Evolutionary conservation across 768 basidiomycete genomes (phyloP).

Genomic region (Russula abietina): DNA sequence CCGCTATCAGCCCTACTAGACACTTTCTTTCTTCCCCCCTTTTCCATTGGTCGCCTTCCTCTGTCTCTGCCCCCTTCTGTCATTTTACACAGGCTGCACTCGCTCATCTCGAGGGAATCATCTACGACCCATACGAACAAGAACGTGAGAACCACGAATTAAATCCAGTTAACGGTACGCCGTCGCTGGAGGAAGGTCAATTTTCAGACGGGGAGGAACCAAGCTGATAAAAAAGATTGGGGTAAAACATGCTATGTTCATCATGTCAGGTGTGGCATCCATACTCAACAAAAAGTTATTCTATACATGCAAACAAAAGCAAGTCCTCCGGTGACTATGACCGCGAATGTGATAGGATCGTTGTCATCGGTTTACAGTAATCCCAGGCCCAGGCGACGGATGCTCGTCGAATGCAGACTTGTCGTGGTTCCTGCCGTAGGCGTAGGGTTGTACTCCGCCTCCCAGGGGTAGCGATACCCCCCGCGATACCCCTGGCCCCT

Average conservation of each 20-base stretch:
- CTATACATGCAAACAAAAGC: background rate
- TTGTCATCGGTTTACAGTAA: slow-evolving; percentile 24
- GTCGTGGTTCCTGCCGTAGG: slow-evolving; percentile 15
- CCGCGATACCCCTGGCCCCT: no score
- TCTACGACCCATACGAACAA: slow-evolving; percentile 46
- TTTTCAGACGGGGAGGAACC: slow-evolving; percentile 22
- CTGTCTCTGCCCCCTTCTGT: slow-evolving; percentile 22
- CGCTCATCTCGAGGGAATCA: slow-evolving; percentile 77
- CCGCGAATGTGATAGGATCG: slow-evolving; percentile 21
- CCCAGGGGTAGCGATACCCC: slow-evolving; percentile 17
- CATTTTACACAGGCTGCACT: slow-evolving; percentile 60
- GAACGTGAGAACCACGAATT: slow-evolving; percentile 9
- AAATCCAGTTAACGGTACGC: slow-evolving; percentile 18
- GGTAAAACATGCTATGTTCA: slow-evolving; percentile 12
- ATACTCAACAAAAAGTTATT: background rate
- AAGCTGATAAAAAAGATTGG: background rate
- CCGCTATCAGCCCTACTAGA: slow-evolving; percentile 86
- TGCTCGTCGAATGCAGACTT: slow-evolving; percentile 41
- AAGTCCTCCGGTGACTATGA: background rate
- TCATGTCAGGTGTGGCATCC: background rate
- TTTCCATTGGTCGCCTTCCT: slow-evolving; percentile 25
- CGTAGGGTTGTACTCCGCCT: slow-evolving; percentile 7
- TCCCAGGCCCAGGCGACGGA: no score
- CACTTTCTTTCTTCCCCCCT: slow-evolving; percentile 26
- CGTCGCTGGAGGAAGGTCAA: slow-evolving; percentile 19